Evolutionary conservation across 2,329 filamentous ascomycete genomes (phyloP), one percentile per base, ranked within the genome.

Genomic region (Fusarium virguliforme): DNA sequence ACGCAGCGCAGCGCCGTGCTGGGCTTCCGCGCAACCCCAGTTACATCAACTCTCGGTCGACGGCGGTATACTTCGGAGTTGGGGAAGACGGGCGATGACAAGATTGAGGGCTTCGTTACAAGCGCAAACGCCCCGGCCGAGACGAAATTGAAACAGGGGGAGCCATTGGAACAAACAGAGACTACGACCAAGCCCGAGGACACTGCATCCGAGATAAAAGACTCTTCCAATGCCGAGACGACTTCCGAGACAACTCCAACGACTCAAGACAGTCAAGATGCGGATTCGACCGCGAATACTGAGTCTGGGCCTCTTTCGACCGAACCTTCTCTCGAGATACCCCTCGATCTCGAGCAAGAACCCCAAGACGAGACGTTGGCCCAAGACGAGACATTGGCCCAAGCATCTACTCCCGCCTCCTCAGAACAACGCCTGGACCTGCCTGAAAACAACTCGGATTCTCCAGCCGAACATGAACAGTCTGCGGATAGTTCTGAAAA

Each of bases 21-120:
- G 4, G 32, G 59, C 63, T 62, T 70, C 30, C 70, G 64, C 30
- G 55, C 64, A 28, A 48, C 58, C 46, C 56, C 57, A 22, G 38
- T 66, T 15, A 60, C 58, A 65, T 46, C 72, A 57, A 54, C 53
- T 10, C 41, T 71, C 13, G 32, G 37, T 18, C 62, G 57, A 46
- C 72, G 76, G 51, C 70, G 64, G 40, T 75, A 73, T 64, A 72
- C 74, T 26, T 79, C 77, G 38, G 70, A 77, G 40, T 68, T 61
- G 7, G 43, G 66, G 15, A 67, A 70, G 8, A 50, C 68, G 18
- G 72, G 62, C 58, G 73, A 75, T 15, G 68, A 70, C n/a, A 72
- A 68, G 53, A 71, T 76, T 40, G 76, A 78, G n/a, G 65, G 72
- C 6, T 67, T 79, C 4, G 75, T 70, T 22, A 35, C 43, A 6